These are phyloP conservation scores for Colletotrichum cordylinicola DNA, from an alignment of 2,329 filamentous ascomycete genomes.

Conservation along the genomic window DNA sequence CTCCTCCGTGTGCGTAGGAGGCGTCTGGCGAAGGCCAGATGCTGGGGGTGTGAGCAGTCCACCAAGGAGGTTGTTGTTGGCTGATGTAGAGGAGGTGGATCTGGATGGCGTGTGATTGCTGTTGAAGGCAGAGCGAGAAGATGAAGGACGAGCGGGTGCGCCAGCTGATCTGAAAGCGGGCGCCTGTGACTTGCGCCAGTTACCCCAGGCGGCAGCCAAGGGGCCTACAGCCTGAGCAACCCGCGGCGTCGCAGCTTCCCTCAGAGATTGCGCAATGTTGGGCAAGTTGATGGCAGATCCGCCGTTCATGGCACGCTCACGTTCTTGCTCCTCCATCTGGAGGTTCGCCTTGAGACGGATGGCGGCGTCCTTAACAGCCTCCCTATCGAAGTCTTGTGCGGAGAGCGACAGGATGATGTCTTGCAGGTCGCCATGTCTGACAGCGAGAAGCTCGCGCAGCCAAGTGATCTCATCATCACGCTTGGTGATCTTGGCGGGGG, in stretches of 20 bases:
- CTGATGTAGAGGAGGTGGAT: slow-evolving; percentile 49
- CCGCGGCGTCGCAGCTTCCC: slow-evolving; percentile 79
- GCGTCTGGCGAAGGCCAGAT: slow-evolving; percentile 71
- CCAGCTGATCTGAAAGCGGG: slow-evolving; percentile 47
- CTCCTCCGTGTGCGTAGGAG: slow-evolving; percentile 45
- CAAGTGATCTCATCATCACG: slow-evolving; percentile 93
- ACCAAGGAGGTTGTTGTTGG: slow-evolving; percentile 66
- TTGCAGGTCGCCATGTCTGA: slow-evolving; percentile 88
- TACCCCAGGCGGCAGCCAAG: slow-evolving; percentile 91
- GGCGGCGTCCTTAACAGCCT: slow-evolving; percentile 84
- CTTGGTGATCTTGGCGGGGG: slow-evolving; percentile 83
- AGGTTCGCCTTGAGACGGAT: slow-evolving; percentile 93
- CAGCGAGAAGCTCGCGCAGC: slow-evolving; percentile 90
- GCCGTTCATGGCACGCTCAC: slow-evolving; percentile 80
- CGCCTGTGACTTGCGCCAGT: slow-evolving; percentile 79
- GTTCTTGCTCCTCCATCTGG: slow-evolving; percentile 97
- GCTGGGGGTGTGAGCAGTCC: slow-evolving; percentile 91
- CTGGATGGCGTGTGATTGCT: slow-evolving; percentile 64
- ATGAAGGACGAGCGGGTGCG: not conserved
- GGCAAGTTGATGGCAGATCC: slow-evolving; percentile 72
- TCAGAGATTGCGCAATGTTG: slow-evolving; percentile 78
- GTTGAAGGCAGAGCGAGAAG: slow-evolving; percentile 36
- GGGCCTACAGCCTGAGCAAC: slow-evolving; percentile 83
- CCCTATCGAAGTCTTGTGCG: slow-evolving; percentile 76
- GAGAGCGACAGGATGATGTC: slow-evolving; percentile 87